These are phyloP conservation scores for Arxiozyma bovina DNA, from an alignment of 1,139 yeast genomes.

Conservation along the genomic window DNA sequence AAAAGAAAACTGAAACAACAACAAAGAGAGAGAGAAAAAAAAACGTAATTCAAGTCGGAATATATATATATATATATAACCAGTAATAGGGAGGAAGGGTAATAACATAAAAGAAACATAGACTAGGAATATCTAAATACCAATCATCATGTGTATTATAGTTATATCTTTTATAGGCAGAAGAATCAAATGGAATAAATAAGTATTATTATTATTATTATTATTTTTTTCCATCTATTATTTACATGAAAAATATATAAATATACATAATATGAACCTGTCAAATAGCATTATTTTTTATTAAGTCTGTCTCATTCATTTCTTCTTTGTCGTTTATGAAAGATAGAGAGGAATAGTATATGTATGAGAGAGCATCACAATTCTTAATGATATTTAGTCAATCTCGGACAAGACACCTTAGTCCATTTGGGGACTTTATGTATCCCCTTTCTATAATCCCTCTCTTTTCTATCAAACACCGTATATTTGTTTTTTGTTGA, in stretches of 20 bases:
- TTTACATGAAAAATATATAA: background rate
- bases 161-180: too few relatives aligned
- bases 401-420: slow-evolving; percentile 66
- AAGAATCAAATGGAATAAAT: background rate
- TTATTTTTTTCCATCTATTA: background rate
- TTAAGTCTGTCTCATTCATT: too few relatives aligned
- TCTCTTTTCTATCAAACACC: slow-evolving; percentile 65
- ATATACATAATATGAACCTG: background rate
- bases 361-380: background rate
- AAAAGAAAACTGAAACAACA: too few relatives aligned
- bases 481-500: slow-evolving; percentile 75
- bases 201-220: background rate
- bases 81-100: background rate
- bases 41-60: too few relatives aligned
- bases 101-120: too few relatives aligned
- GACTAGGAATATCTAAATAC: background rate
- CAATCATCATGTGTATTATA: too few relatives aligned
- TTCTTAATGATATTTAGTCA: slow-evolving; percentile 63
- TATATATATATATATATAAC: too few relatives aligned
- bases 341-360: background rate
- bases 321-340: too few relatives aligned
- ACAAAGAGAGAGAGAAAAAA: too few relatives aligned
- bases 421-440: slow-evolving; percentile 91
- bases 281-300: background rate
- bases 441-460: slow-evolving; percentile 77